These are phyloP conservation scores for Umbelopsis isabellina DNA, from an alignment of 192 early-diverging fungal genomes.

Conservation along the genomic window DNA sequence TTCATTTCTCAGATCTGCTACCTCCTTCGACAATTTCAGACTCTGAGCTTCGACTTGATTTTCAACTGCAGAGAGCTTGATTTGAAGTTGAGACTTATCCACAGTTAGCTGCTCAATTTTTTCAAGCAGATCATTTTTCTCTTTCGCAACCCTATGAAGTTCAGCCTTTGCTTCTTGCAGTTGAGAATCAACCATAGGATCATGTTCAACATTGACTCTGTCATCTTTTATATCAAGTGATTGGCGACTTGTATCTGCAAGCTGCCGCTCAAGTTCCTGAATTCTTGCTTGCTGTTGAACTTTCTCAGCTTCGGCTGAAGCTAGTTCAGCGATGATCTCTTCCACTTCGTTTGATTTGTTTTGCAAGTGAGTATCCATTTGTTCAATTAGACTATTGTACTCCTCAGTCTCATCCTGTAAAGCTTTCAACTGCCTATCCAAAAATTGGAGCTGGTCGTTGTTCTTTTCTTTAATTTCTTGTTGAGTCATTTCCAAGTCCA, in stretches of 20 bases:
- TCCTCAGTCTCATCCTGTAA: conserved; percentile 12
- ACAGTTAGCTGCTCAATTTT: conserved; percentile 26
- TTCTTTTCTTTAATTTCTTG: background rate
- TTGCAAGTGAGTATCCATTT: conserved; percentile 7
- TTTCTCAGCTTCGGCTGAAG: background rate
- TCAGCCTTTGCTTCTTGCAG: background rate
- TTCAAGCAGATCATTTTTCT: background rate
- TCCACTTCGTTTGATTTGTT: conserved; percentile 10
- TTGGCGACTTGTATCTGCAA: background rate
- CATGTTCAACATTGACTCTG: background rate
- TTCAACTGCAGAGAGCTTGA: conserved; percentile 30
- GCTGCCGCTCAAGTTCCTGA: background rate
- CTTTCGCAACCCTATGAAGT: background rate
- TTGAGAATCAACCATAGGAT: background rate
- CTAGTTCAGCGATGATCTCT: conserved; percentile 9
- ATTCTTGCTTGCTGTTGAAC: conserved; percentile 6
- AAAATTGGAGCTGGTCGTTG: background rate
- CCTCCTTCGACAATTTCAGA: conserved; percentile 26
- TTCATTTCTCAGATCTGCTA: conserved; percentile 31
- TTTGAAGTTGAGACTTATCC: conserved; percentile 35
- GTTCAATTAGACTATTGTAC: conserved; percentile 7
- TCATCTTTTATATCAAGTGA: background rate
- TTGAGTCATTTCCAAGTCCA: background rate
- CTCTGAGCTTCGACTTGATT: conserved; percentile 28
- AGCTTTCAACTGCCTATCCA: background rate